Conservation (phyloP, 139 green algal genomes). For the Yamagishiella unicocca region DNA sequence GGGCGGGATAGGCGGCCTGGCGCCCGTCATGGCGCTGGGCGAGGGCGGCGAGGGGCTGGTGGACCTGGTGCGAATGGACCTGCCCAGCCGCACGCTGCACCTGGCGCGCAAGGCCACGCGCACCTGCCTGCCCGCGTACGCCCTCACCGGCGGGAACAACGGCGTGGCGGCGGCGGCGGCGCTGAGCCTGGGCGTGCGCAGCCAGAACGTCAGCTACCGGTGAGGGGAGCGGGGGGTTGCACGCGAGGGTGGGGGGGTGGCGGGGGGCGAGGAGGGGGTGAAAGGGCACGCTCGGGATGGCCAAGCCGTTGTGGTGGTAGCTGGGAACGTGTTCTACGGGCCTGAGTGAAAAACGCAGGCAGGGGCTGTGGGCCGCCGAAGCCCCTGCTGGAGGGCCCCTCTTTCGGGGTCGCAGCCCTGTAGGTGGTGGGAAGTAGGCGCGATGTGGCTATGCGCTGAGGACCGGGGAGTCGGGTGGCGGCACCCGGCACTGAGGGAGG, state of each 20-base stretch:
- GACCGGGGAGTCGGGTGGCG: no score
- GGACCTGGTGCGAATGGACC: slow-evolving; percentile 32
- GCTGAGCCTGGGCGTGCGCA: not conserved
- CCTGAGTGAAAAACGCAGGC: no score
- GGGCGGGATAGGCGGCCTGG: slow-evolving; percentile 27
- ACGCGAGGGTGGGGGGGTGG: not conserved
- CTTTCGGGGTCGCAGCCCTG: no score
- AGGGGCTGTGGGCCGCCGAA: no score
- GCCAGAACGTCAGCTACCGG: slow-evolving; percentile 15
- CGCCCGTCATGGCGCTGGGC: slow-evolving; percentile 26
- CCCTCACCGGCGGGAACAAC: not conserved
- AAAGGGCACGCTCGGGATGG: no score
- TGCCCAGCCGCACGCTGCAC: slow-evolving; percentile 20
- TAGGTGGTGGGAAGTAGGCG: no score
- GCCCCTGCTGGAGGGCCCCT: no score
- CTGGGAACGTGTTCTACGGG: no score
- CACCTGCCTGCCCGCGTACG: slow-evolving; percentile 12
- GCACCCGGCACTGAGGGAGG: no score
- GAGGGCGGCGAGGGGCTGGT: slow-evolving; percentile 42
- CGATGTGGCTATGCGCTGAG: no score
- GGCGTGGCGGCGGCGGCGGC: not conserved
- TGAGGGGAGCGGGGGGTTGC: not conserved
- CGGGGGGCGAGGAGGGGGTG: not conserved
- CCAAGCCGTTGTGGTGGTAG: no score
- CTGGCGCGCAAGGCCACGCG: slow-evolving; percentile 45